Base-by-base conservation (phyloP, 306 rosid species). In the Vicia villosa region DNA sequence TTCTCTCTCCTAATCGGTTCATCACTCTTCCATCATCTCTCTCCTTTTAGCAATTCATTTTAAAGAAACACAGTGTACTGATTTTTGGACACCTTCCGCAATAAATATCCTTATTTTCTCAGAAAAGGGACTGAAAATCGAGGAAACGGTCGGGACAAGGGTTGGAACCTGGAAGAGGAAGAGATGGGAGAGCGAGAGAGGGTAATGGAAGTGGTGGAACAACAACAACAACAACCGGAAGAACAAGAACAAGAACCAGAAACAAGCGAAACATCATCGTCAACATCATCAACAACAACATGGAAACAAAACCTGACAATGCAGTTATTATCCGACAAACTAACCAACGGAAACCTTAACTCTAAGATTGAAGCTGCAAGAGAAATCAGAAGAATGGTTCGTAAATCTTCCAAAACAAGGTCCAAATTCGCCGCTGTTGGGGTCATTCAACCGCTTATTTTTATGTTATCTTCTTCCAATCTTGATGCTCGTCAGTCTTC, bases 301-400 rank as follows among this genome's bases (percentile, higher is more conserved):
- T 77, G 88, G 82, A 84, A 82, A 74, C 88, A 87, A n/a, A 66
- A 68, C 57, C 86, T 73, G 5, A 72, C 85, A 42, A 75, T 72
- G 8, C 86, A 91, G 59, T 21, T 22, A 21, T 68, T 91, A 42
- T 86, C 96, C 10, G 86, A 87, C 19, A 91, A 78, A 77, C 91
- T 91, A 16, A 71, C 77, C 59, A 79, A 85, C 55, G 93, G 94
- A 38, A 89, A 83, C 80, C 86, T 91, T 16, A 76, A 62, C 20
- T 70, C 87, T 66, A 86, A 89, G 75, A 89, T 91, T 70, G 88
- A 88, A 56, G 96, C 96, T 11, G 96, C 97, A n/a, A 87, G 89
- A 58, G 96, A 87, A 68, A 87, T 91, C 64, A 80, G 97, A 38
- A 89, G 77, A 73, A 79, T 91, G 22, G 91, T 90, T 40, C 77